phyloP scores from a whole-genome alignment of 1,284 basidiomycete genomes.

The Ustilago crameri region DNA sequence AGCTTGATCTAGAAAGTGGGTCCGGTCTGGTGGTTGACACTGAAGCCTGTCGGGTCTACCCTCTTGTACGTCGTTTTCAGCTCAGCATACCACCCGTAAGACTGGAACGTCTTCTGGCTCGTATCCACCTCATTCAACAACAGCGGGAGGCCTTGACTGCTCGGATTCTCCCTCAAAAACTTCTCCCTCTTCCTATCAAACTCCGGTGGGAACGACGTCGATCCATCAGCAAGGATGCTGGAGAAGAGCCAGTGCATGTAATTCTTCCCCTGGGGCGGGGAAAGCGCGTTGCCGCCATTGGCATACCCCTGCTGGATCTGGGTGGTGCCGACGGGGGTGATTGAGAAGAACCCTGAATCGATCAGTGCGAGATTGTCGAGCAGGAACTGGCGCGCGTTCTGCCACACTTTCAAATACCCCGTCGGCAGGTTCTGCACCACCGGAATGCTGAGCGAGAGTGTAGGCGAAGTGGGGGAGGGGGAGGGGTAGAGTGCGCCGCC shows the following conservation, averaged over 20 bases:
- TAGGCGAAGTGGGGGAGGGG: neutral
- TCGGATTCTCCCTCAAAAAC: constrained; percentile 17
- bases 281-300: constrained; percentile 41
- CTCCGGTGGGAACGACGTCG: constrained; percentile 14
- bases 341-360: constrained; percentile 18
- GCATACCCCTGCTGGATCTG: constrained; percentile 27
- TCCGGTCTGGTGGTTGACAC: constrained; percentile 20
- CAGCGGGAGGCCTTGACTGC: constrained; percentile 28
- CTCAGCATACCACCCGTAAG: constrained; percentile 33
- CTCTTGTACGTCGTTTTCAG: constrained; percentile 26
- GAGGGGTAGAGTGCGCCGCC: constrained; percentile 30
- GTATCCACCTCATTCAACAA: constrained; percentile 53
- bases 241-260: constrained; percentile 26
- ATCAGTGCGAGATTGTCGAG: constrained; percentile 6
- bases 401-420: constrained; percentile 10
- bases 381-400: constrained; percentile 13
- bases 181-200: constrained; percentile 11
- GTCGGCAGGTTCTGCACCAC: neutral
- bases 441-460: neutral
- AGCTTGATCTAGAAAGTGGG: constrained; percentile 16
- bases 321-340: constrained; percentile 35
- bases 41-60: constrained; percentile 35
- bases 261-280: constrained; percentile 17
- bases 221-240: constrained; percentile 3
- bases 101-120: constrained; percentile 28